Evolutionary conservation across 352 stramenopile genomes (phyloP).

Genomic region (Phytophthora nicotianae): DNA sequence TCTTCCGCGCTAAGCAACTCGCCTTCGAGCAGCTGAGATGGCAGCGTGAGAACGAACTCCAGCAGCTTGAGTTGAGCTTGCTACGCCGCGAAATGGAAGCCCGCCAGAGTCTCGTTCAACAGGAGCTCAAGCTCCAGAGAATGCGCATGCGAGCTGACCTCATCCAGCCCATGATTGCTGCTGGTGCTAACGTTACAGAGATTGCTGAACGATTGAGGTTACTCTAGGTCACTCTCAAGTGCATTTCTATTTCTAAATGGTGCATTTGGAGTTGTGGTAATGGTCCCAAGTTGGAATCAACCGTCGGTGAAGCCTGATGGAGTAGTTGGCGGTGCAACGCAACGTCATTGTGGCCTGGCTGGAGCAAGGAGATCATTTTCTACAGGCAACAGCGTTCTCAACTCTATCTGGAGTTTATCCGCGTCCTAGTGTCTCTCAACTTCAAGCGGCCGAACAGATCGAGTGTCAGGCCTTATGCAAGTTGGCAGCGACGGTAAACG

Average conservation of each 20-base stretch:
- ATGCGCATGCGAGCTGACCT: constrained; percentile 30
- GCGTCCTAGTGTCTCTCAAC: not conserved
- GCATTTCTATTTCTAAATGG: not conserved
- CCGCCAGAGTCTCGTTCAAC: constrained; percentile 18
- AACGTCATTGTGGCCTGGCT: constrained; percentile 18
- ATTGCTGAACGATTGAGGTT: constrained; percentile 25
- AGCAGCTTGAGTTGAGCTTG: constrained; percentile 25
- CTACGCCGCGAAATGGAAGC: constrained; percentile 31
- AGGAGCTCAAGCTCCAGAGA: constrained; percentile 23
- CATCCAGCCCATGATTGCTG: constrained; percentile 27
- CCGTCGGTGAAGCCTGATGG: not conserved
- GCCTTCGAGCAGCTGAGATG: constrained; percentile 35
- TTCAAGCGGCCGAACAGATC: constrained; percentile 1
- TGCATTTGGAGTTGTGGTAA: not conserved
- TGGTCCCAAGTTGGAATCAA: not conserved
- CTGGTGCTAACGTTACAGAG: constrained; percentile 14
- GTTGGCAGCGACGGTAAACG: constrained; percentile 14
- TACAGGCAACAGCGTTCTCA: constrained; percentile 10
- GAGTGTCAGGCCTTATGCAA: constrained; percentile 8
- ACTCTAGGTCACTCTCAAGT: constrained; percentile 7
- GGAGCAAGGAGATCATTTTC: constrained; percentile 16
- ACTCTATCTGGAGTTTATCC: not conserved
- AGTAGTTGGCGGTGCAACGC: not conserved
- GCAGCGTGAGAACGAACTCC: constrained; percentile 28
- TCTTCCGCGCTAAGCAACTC: constrained; percentile 27